Evolutionary conservation across 257 asterid species (phyloP), one percentile per base, ranked within the genome.

Genomic region (Apocynum venetum): DNA sequence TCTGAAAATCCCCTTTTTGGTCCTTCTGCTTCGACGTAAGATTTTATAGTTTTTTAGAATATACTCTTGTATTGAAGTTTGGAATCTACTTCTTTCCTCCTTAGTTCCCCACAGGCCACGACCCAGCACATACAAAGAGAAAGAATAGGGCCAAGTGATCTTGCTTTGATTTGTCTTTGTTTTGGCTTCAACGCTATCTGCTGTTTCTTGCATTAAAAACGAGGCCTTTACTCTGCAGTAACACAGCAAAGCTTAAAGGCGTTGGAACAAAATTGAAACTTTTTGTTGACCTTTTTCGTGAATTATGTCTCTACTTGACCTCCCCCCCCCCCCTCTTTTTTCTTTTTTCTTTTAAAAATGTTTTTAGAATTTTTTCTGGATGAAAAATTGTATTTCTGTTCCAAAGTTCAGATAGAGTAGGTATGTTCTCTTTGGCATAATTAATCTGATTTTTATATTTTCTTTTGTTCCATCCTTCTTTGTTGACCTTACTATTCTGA

Each of bases 21-120:
- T 2, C 98, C 99, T 83, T 91, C 99, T 81, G 84, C 96, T 78
- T 80, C 89, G 35, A 89, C 97, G 99, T 95, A 80, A 88, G 96
- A 55, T 71, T 20, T 70, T 17, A 65, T 47, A 1, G 25, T 20
- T 17, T 55, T 56, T 19, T 6, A 4, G 3, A 0, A 35, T 8
- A 4, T 72, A 43, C 65, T 52, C 72, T 51, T 67, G 76, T 47
- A 41, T 76, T 75, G 74, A 46, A 10, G 41, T 81, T 83, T 52
- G 35, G 35, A 65, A 20, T 66, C 13, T 79, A 20, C 51, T 79
- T 48, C 31, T 46, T 79, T 48, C 15, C 53, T 73, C 8, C 8
- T 57, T 1, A 0, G 3, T 15, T 4, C 73, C n/a, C 17, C 6
- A 13, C 44, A 25, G 20, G 44, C 14, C 38, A 64, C 1, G 2